Conservation (phyloP, 495 filamentous ascomycete genomes). For the Tuber calosporum region DNA sequence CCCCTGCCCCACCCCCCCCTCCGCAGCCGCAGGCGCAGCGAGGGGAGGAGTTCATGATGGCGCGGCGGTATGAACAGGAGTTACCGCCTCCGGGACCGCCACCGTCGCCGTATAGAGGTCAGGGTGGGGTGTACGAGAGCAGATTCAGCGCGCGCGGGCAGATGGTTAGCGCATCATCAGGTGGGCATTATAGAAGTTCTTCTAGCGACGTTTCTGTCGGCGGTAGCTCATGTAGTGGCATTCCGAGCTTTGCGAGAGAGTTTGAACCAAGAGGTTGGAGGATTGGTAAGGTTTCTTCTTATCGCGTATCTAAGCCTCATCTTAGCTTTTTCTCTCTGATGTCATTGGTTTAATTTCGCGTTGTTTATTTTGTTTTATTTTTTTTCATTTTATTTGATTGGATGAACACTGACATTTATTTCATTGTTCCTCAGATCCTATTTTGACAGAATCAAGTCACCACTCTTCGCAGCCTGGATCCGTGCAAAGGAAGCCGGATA, state of each 20-base stretch:
- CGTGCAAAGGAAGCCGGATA: constrained; percentile 32
- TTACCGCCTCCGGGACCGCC: constrained; percentile 21
- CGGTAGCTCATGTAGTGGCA: constrained; percentile 38
- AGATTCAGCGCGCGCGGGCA: constrained; percentile 17
- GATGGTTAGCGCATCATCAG: constrained; percentile 14
- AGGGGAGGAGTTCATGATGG: constrained; percentile 26
- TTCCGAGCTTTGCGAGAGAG: constrained; percentile 36
- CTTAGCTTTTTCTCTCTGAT: neutral
- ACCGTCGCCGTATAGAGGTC: constrained; percentile 17
- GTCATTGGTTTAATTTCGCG: constrained; percentile 5
- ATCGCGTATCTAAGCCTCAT: constrained; percentile 8
- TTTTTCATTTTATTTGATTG: neutral
- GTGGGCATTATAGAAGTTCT: constrained; percentile 34
- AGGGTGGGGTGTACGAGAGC: constrained; percentile 23
- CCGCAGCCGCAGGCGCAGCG: constrained; percentile 11
- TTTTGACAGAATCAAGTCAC: constrained; percentile 30
- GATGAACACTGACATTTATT: constrained; percentile 1
- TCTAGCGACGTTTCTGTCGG: constrained; percentile 33
- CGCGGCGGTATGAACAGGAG: constrained; percentile 26
- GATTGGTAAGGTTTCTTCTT: constrained; percentile 37
- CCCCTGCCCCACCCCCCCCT: constrained; percentile 12
- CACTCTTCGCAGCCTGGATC: constrained; percentile 29
- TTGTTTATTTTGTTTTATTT: constrained; percentile 4
- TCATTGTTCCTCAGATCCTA: constrained; percentile 24
- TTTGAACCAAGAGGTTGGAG: constrained; percentile 33